Conservation (phyloP, 83 land plant species). For the Thuja plicata region DNA sequence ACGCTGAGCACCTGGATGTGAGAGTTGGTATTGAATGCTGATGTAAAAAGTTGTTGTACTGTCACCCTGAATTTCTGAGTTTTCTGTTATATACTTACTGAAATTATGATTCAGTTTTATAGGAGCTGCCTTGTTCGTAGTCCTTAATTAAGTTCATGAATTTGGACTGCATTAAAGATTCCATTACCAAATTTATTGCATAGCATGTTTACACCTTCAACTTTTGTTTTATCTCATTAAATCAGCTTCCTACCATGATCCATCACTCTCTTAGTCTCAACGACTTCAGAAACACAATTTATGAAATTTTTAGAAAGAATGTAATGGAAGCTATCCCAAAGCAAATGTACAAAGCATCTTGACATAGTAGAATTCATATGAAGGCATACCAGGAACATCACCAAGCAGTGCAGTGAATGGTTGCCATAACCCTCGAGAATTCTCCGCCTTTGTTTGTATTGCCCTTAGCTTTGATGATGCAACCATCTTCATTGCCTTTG, state of each 20-base stretch:
- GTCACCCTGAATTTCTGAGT: too few relatives aligned
- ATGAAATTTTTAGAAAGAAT: neutral
- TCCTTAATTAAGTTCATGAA: too few relatives aligned
- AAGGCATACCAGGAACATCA: constrained; percentile 72
- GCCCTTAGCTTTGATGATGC: constrained; percentile 96
- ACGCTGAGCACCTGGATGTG: too few relatives aligned
- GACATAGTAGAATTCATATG: neutral
- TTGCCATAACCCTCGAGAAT: constrained; percentile 98
- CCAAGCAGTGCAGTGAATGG: constrained; percentile 94
- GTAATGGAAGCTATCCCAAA: neutral
- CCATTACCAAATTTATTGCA: neutral
- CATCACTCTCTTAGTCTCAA: neutral
- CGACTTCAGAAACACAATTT: neutral
- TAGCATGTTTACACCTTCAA: neutral
- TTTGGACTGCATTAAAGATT: neutral
- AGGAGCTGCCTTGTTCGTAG: too few relatives aligned
- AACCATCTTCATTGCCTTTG: constrained; percentile 99
- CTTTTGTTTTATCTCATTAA: neutral
- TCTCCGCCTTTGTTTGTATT: constrained; percentile 76
- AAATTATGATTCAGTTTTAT: too few relatives aligned
- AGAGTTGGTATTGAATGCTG: too few relatives aligned
- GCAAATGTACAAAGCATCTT: neutral
- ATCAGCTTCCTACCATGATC: neutral
- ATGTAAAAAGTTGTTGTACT: too few relatives aligned
- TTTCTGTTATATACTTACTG: too few relatives aligned